Base-by-base conservation (phyloP, 2,329 filamentous ascomycete species). In the Anthostomella pinea region DNA sequence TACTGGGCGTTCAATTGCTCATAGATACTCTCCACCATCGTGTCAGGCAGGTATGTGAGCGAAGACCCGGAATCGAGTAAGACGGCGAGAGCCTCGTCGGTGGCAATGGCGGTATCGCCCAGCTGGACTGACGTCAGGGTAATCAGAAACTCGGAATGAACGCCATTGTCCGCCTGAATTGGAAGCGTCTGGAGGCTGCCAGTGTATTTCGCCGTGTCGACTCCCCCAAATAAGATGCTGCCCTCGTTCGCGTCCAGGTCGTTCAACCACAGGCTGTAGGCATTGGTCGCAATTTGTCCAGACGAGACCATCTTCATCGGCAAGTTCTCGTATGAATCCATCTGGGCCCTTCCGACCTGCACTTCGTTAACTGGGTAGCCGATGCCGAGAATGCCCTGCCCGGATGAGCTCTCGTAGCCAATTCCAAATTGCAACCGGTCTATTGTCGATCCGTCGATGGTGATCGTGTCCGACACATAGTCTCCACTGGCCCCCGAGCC, bases 341-440 rank as follows among this genome's bases (percentile, higher is more conserved):
- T 61, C 5, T 72, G 68, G 7, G 69, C 73, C 45, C 77, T 70
- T 33, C 73, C 72, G 29, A 85, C 78, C 50, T 83, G 79, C 9
- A 85, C 86, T 64, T 96, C 90, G 59, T 94, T 93, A 46, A 72
- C 60, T 1, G 74, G 59, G 59, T 95, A 96, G 6, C 90, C 90
- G 43, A 97, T 84, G 13, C 90, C 90, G 14, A 96, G 63, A 26
- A 97, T 87, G 24, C 87, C 87, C 59, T 94, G 77, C 35, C 63
- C 43, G 6, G 76, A 75, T 7, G 68, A 65, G 58, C 74, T 79
- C 6, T 55, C 56, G 56, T 89, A 87, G 26, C 85, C 85, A 43
- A 90, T 70, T 42, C 85, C 85, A 51, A 90, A 87, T 53, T 89
- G 83, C 37, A 88, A 65, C 38, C 67, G 61, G 3, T 68, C 46